Conservation (phyloP, 371 early-diverging fungal genomes). For the Batrachochytrium dendrobatidis region DNA sequence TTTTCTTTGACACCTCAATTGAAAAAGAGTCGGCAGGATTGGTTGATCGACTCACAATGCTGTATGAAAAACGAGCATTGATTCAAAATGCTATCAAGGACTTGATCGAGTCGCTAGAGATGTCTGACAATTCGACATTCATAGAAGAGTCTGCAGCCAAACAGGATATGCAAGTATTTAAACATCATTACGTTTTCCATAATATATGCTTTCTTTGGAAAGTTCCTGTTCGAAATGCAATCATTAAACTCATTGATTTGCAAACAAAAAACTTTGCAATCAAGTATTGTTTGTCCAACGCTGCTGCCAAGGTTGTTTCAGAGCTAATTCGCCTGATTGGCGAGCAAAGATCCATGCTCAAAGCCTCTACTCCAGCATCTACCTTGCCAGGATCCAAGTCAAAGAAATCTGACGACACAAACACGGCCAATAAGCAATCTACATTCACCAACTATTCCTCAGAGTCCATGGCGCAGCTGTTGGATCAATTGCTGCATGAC, state of each 20-base stretch:
- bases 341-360: not conserved
- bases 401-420: too few relatives aligned
- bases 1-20: conserved; percentile 31
- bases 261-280: conserved; percentile 24
- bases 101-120: not conserved
- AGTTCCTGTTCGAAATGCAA: conserved; percentile 31
- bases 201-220: conserved; percentile 43
- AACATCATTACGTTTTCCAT: conserved; percentile 36
- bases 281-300: conserved; percentile 38
- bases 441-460: too few relatives aligned
- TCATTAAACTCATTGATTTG: conserved; percentile 35
- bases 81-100: not conserved
- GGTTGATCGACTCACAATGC: not conserved
- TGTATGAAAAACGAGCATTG: conserved; percentile 3
- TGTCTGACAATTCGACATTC: not conserved
- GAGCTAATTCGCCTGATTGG: conserved; percentile 23
- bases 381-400: too few relatives aligned
- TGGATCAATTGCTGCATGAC: conserved; percentile 4
- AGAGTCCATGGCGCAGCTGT: not conserved
- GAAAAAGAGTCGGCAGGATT: conserved; percentile 9
- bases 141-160: not conserved
- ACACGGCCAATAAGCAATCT: too few relatives aligned
- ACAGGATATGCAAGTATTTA: conserved; percentile 8
- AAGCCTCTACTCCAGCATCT: not conserved
- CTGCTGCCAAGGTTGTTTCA: conserved; percentile 31